A percentile compares a stretch with the other conserved stretches of the same genome.
phyloP scores from a whole-genome alignment of 2,329 filamentous ascomycete genomes.

The Eutypa lata region DNA sequence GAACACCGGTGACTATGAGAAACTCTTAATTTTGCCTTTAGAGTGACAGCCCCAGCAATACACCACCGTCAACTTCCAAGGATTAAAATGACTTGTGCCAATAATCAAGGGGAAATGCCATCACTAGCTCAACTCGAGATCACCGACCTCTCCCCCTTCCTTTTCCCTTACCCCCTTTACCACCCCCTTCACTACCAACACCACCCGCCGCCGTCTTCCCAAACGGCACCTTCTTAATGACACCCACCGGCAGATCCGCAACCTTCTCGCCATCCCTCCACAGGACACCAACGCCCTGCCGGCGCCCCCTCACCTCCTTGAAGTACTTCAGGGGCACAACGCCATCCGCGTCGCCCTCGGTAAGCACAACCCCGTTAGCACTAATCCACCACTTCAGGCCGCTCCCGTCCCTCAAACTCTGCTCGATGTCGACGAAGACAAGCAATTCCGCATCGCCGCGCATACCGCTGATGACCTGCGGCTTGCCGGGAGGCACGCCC shows the following conservation, averaged over 20 bases:
- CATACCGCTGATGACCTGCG: slow-evolving; percentile 73
- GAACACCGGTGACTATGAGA: too few species aligned
- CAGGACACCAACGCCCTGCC: slow-evolving; percentile 59
- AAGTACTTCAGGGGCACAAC: slow-evolving; percentile 67
- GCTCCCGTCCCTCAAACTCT: slow-evolving; percentile 57
- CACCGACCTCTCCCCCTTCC: slow-evolving; percentile 13
- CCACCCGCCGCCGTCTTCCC: slow-evolving; percentile 38
- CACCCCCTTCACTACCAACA: slow-evolving; percentile 28
- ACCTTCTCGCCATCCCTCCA: slow-evolving; percentile 68
- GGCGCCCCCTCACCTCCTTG: slow-evolving; percentile 64
- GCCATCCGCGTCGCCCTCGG: slow-evolving; percentile 56
- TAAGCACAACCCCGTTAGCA: slow-evolving; percentile 74
- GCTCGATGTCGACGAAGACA: slow-evolving; percentile 70
- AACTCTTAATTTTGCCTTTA: too few species aligned
- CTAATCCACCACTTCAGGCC: slow-evolving; percentile 72
- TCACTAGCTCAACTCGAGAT: background rate
- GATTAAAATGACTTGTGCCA: too few species aligned
- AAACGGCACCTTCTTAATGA: slow-evolving; percentile 47
- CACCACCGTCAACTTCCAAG: too few species aligned
- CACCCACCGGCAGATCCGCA: slow-evolving; percentile 61
- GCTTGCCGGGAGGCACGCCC: background rate
- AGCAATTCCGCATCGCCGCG: slow-evolving; percentile 72
- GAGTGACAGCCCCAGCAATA: too few species aligned
- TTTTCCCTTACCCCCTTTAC: slow-evolving; percentile 22
- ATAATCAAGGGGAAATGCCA: too few species aligned